Percentiles rank a stretch among this genome's conserved stretches.
Conservation (phyloP, 2,329 filamentous ascomycete genomes). For the Nemania bipapillata region DNA sequence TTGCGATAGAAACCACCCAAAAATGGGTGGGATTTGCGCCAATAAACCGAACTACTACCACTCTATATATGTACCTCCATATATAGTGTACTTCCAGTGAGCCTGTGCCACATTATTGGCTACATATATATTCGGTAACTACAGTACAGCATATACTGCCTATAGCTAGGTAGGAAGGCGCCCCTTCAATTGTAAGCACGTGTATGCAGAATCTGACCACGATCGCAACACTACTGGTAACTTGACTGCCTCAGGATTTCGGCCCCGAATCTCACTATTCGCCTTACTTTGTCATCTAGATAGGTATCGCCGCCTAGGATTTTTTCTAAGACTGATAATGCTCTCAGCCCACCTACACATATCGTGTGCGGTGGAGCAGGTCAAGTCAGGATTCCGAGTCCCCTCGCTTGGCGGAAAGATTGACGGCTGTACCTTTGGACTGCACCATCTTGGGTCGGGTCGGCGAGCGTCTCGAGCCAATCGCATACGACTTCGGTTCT, state of each 20-base stretch:
- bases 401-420: neutral
- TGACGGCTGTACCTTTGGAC: neutral
- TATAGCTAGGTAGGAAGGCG: neutral
- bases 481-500: conserved; percentile 16
- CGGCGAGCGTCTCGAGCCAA: conserved; percentile 18
- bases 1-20: neutral
- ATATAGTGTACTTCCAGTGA: neutral
- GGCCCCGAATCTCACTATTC: neutral
- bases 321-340: neutral
- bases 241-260: neutral
- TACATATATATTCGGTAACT: too few species aligned
- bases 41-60: neutral
- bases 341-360: conserved; percentile 8
- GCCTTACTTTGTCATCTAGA: neutral
- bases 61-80: neutral
- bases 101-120: neutral
- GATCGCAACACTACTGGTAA: conserved; percentile 10
- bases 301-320: neutral
- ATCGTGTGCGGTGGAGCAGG: conserved; percentile 13
- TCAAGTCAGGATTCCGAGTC: conserved; percentile 16
- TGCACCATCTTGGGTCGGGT: conserved; percentile 7
- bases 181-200: neutral
- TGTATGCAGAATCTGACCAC: conserved; percentile 3
- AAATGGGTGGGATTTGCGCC: conserved; percentile 6
- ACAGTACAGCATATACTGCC: neutral